phyloP scores from a whole-genome alignment of 257 asterid genomes.

The Solanum infundibuliforme region DNA sequence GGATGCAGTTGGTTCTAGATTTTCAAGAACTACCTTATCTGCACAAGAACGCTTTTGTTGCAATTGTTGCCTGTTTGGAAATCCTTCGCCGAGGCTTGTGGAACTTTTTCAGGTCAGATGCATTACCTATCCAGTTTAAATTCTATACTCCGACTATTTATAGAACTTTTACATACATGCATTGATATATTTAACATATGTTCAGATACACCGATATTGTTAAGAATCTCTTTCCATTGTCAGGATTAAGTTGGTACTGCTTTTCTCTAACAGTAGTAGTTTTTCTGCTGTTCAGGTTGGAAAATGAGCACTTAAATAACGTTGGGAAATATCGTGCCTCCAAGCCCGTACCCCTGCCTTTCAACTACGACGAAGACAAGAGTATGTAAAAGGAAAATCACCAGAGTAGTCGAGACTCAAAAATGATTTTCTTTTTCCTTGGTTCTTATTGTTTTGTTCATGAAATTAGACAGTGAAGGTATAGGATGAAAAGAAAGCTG shows the following conservation, averaged over 20 bases:
- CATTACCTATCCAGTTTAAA: background rate
- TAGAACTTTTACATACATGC: background rate
- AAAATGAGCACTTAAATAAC: conserved; percentile 77
- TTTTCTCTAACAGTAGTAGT: background rate
- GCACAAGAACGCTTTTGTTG: conserved; percentile 42
- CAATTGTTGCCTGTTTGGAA: conserved; percentile 63
- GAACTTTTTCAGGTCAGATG: conserved; percentile 77
- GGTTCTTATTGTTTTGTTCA: background rate
- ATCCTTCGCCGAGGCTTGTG: conserved; percentile 80
- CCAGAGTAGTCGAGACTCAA: background rate
- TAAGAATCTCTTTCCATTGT: background rate
- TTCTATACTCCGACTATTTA: background rate
- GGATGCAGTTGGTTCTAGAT: conserved; percentile 86
- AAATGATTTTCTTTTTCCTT: background rate
- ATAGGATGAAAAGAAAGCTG: background rate
- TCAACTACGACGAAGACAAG: conserved; percentile 56
- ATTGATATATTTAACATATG: background rate
- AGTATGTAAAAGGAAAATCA: background rate
- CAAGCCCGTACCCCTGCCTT: conserved; percentile 71
- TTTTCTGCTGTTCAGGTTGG: conserved; percentile 36
- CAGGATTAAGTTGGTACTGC: background rate
- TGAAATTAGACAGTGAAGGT: background rate
- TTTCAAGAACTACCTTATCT: conserved; percentile 28
- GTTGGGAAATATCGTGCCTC: conserved; percentile 66
- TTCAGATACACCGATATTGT: background rate